A percentile compares a stretch with the other conserved stretches of the same genome.
These are phyloP conservation scores for Fusarium temperatum DNA, from an alignment of 2,329 filamentous ascomycete species.

Conservation along the genomic window DNA sequence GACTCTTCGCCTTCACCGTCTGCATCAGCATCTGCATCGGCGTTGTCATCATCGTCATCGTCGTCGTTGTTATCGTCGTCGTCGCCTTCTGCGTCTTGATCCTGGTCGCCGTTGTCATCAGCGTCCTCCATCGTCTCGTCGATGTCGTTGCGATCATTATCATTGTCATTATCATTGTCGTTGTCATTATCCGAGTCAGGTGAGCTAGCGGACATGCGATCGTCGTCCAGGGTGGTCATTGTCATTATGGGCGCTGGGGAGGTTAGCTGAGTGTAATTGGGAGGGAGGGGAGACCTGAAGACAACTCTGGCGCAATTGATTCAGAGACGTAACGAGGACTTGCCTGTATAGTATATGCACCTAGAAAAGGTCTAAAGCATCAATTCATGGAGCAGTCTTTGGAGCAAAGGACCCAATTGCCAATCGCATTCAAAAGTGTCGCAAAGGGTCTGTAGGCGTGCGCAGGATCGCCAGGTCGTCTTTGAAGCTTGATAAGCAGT, in stretches of 20 bases:
- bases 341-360: background rate
- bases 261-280: background rate
- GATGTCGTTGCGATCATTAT: slow-evolving; percentile 54
- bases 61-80: slow-evolving; percentile 48
- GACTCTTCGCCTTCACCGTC: slow-evolving; percentile 48
- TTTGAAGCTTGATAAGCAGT: background rate
- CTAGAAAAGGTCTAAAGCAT: background rate
- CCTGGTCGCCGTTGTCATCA: slow-evolving; percentile 48
- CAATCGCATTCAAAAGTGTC: slow-evolving; percentile 1
- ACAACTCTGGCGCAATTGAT: background rate
- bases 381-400: background rate
- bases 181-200: slow-evolving; percentile 45
- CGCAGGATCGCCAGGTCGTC: background rate
- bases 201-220: slow-evolving; percentile 38
- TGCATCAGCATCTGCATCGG: slow-evolving; percentile 52
- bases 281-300: background rate
- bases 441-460: slow-evolving; percentile 7
- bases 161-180: slow-evolving; percentile 60
- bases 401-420: background rate
- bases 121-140: slow-evolving; percentile 67
- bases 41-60: slow-evolving; percentile 48
- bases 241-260: slow-evolving; percentile 16
- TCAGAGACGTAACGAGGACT: background rate
- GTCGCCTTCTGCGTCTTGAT: slow-evolving; percentile 42
- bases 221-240: slow-evolving; percentile 36